A percentile compares a stretch with the other conserved stretches of the same genome.
Conservation (phyloP, 1,284 basidiomycete species). For the Sporisorium reilianum region DNA sequence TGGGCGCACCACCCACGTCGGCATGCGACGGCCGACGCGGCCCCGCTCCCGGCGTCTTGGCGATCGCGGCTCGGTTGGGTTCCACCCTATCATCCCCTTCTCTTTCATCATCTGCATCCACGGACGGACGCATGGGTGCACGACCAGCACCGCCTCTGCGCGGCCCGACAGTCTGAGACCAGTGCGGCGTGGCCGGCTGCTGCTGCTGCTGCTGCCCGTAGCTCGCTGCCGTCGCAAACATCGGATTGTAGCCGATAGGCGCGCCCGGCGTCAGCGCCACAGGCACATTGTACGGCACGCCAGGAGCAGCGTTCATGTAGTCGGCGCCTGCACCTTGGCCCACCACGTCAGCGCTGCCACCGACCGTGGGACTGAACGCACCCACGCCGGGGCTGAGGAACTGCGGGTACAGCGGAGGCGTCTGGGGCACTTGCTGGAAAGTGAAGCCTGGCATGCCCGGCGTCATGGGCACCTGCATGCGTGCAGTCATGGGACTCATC, state of each 20-base stretch:
- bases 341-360: conserved; percentile 53
- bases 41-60: conserved; percentile 46
- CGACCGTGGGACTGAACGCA: conserved; percentile 58
- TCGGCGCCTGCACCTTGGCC: conserved; percentile 14
- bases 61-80: conserved; percentile 11
- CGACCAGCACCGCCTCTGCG: conserved; percentile 9
- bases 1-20: neutral
- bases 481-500: conserved; percentile 41
- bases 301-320: conserved; percentile 51
- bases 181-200: conserved; percentile 59
- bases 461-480: conserved; percentile 67
- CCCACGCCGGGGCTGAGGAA: conserved; percentile 69
- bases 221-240: conserved; percentile 33
- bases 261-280: conserved; percentile 13
- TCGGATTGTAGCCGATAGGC: conserved; percentile 39
- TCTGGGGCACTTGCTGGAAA: conserved; percentile 69
- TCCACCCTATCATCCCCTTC: conserved; percentile 33
- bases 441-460: conserved; percentile 71
- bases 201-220: conserved; percentile 30
- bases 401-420: conserved; percentile 69
- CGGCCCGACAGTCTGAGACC: conserved; percentile 54
- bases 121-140: conserved; percentile 7
- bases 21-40: conserved; percentile 39
- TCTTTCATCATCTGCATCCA: conserved; percentile 3
- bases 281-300: conserved; percentile 37